phyloP scores from a whole-genome alignment of 331 rosid species.

The Quercus tomentella region DNA sequence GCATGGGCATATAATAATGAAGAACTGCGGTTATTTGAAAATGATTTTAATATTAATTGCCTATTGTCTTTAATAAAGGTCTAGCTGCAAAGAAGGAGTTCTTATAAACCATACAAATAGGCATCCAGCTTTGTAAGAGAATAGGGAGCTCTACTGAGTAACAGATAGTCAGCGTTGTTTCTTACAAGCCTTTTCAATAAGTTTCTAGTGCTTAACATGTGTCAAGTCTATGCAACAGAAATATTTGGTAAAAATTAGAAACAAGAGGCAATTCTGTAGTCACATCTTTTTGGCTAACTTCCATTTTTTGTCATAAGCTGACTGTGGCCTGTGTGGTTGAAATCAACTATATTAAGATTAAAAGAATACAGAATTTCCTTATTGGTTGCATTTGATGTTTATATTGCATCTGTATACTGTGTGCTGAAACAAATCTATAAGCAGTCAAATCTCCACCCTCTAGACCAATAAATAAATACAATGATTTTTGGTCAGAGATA shows the following conservation, averaged over 20 bases:
- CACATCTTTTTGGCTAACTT: neutral
- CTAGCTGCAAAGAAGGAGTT: neutral
- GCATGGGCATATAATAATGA: neutral
- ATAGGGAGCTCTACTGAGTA: neutral
- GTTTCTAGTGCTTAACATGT: neutral
- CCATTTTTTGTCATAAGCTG: neutral
- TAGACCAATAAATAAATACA: neutral
- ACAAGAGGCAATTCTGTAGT: neutral
- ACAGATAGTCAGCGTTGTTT: neutral
- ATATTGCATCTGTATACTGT: neutral
- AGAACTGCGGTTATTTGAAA: neutral
- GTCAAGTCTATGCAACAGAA: neutral
- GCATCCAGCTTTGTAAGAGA: neutral
- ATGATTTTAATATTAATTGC: neutral
- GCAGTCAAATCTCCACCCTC: neutral
- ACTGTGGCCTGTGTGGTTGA: neutral
- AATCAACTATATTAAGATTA: neutral
- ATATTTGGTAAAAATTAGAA: neutral
- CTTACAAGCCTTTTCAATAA: neutral
- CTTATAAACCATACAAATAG: neutral
- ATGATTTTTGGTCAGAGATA: neutral
- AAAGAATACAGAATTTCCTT: neutral
- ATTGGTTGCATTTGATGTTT: neutral
- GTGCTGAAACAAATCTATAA: neutral
- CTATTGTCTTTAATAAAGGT: neutral